phyloP scores from a whole-genome alignment of 2,329 filamentous ascomycete genomes.

The Colletotrichum acutatum region DNA sequence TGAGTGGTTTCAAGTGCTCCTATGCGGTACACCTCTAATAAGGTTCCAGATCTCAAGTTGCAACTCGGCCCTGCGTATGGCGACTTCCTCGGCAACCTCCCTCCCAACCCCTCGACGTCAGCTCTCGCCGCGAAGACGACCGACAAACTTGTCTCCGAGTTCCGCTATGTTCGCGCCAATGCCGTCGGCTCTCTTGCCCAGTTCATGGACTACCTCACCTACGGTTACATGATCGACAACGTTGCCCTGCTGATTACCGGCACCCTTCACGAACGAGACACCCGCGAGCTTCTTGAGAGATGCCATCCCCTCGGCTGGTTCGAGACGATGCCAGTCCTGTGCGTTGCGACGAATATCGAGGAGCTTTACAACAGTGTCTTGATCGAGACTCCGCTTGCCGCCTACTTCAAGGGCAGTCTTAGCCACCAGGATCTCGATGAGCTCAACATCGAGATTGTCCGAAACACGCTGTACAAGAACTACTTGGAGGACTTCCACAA shows the following conservation, averaged over 20 bases:
- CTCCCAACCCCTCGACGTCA: conserved; percentile 96
- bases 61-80: conserved; percentile 97
- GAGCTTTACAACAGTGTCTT: conserved; percentile 98
- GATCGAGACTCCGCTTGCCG: conserved; percentile 94
- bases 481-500: conserved; percentile 97
- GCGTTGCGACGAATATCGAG: conserved; percentile 97
- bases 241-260: conserved; percentile 97
- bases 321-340: conserved; percentile 98
- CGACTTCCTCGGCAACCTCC: conserved; percentile 93
- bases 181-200: conserved; percentile 89
- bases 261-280: conserved; percentile 96
- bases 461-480: conserved; percentile 99
- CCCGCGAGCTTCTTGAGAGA: conserved; percentile 90
- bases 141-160: conserved; percentile 97
- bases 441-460: conserved; percentile 98
- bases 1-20: conserved; percentile 52
- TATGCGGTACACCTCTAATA: conserved; percentile 29
- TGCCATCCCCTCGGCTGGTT: conserved; percentile 99
- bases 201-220: conserved; percentile 98
- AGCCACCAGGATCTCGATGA: conserved; percentile 98
- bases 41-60: conserved; percentile 85
- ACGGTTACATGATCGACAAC: conserved; percentile 99
- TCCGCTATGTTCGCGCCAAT: conserved; percentile 95
- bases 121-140: conserved; percentile 94
- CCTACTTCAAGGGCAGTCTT: conserved; percentile 97